Evolutionary conservation across 257 asterid genomes (phyloP), one percentile per base, ranked within the genome.

Genomic region (Jaltomata sinuosa): DNA sequence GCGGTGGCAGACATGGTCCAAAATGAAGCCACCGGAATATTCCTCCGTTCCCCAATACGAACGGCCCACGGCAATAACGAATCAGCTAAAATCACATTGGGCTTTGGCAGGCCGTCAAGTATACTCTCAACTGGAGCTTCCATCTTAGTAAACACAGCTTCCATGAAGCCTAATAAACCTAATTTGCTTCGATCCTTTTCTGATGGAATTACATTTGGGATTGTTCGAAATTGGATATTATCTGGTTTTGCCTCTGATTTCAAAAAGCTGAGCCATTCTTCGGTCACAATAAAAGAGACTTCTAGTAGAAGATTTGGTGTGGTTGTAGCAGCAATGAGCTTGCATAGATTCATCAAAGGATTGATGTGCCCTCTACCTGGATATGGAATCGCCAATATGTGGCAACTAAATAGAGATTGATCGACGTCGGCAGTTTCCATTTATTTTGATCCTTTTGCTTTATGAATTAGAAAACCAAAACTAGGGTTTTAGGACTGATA

Each of bases 1-100:
- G 90, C 93, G 5, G 92, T 84, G 1, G 92, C 92, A 32, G 98
- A 93, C 92, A 88, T 90, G 29, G 97, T 84, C 98, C 98, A 94
- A 18, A 92, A 83, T 6, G 94, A 91, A 21, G 98, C 98, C 85
- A 94, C 97, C 84, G 94, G 94, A 83, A 94, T 91, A 86, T 90
- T 88, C 89, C 91, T 89, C 88, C 90, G 88, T 8, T 87, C 84
- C 19, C 94, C 98, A 18, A 90, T 49, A 45, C 86, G 89, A 22
- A 92, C 79, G 15, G 91, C 92, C 97, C 98, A 94, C 31, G 80
- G 61, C 88, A 94, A 5, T n/a, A 90, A 86, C 21, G 90, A 80
- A 38, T 94, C 98, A 0, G 93, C 92, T 0, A 94, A 71, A 0
- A 93, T 91, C 16, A 90, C 76, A n/a, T 14, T 45, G 18, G 22